A percentile compares a stretch with the other conserved stretches of the same genome.
phyloP scores from a whole-genome alignment of 73 alveolate species.

The Tetrahymena malaccensis region DNA sequence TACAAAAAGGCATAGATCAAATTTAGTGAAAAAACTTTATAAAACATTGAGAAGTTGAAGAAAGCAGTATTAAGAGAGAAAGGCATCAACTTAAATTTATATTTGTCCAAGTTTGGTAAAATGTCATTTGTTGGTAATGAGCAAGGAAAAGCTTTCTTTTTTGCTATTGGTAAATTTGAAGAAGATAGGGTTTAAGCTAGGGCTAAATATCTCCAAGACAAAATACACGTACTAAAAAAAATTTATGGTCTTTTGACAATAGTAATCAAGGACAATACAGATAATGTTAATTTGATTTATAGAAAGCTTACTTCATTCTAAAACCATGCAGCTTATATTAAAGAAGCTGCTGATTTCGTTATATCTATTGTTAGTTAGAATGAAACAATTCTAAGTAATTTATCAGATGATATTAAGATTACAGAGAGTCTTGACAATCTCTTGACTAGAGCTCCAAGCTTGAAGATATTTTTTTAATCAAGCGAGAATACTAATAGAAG shows the following conservation, averaged over 20 bases:
- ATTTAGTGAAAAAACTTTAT: not conserved
- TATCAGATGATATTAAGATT: slow-evolving; percentile 8
- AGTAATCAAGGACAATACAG: slow-evolving; percentile 21
- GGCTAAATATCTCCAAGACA: not conserved
- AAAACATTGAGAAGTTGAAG: not conserved
- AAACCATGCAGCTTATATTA: slow-evolving; percentile 31
- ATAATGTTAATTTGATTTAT: slow-evolving; percentile 11
- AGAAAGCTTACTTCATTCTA: slow-evolving; percentile 10
- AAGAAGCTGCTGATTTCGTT: slow-evolving; percentile 34
- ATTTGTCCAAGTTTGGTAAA: not conserved
- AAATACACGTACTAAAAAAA: slow-evolving; percentile 16
- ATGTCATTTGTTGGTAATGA: not conserved
- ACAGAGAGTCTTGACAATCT: not conserved
- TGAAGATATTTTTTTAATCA: not conserved
- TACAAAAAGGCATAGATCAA: not conserved
- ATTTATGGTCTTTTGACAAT: slow-evolving; percentile 15
- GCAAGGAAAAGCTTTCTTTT: not conserved
- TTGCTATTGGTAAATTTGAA: not conserved
- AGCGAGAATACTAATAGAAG: not conserved
- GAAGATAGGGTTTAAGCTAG: not conserved
- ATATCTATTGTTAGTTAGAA: slow-evolving; percentile 15
- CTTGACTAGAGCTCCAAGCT: not conserved
- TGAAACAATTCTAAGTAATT: slow-evolving; percentile 10
- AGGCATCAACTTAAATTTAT: not conserved
- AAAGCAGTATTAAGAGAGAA: not conserved